A percentile compares a stretch with the other conserved stretches of the same genome.
These are phyloP conservation scores for Trichomonascaceae sp. DNA, from an alignment of 1,139 yeast genomes.

Conservation along the genomic window DNA sequence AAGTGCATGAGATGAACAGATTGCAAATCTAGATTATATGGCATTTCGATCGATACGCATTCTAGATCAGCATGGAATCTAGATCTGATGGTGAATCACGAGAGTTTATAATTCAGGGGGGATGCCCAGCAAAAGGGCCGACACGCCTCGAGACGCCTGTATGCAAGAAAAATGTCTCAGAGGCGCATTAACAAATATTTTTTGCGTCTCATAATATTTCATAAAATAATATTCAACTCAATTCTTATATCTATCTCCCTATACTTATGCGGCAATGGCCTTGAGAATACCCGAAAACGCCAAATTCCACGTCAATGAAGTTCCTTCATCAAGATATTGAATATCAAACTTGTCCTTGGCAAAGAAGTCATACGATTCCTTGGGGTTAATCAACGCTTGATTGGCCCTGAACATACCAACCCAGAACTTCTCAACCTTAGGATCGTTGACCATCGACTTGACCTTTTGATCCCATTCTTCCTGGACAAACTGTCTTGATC, in stretches of 20 bases:
- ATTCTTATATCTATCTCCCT: too few relatives aligned
- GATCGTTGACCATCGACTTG: conserved; percentile 41
- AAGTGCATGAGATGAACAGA: background rate
- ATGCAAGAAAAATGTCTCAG: background rate
- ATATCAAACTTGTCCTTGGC: conserved; percentile 39
- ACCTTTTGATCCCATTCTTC: conserved; percentile 67
- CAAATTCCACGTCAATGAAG: conserved; percentile 79
- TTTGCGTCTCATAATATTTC: too few relatives aligned
- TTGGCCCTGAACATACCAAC: conserved; percentile 69
- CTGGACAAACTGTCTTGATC: conserved; percentile 57
- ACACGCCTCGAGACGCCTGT: too few relatives aligned
- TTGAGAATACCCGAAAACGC: conserved; percentile 37
- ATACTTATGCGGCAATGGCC: background rate
- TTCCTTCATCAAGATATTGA: conserved; percentile 70
- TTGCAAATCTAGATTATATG: background rate
- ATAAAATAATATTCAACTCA: background rate
- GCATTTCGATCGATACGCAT: background rate
- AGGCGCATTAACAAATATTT: background rate
- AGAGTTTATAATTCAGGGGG: background rate
- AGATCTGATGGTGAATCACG: background rate
- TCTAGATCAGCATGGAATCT: background rate
- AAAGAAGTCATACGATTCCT: conserved; percentile 57
- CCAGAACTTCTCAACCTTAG: conserved; percentile 59
- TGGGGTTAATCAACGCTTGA: conserved; percentile 62
- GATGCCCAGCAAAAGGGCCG: background rate